Base-by-base conservation (phyloP, 345 rosid genomes). In the Triadica sebifera region DNA sequence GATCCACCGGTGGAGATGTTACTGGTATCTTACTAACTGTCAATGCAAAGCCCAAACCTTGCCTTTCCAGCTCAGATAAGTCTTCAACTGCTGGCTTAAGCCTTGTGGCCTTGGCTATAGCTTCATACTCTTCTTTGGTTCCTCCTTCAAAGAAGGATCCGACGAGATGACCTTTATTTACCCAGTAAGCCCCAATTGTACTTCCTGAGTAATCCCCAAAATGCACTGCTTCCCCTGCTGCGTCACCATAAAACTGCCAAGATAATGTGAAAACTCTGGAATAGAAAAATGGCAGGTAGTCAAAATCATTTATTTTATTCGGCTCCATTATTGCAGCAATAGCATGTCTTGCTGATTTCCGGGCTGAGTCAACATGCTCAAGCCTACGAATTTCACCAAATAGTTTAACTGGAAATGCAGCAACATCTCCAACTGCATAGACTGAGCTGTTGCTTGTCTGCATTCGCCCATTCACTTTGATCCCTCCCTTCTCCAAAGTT, bases 121-220 rank as follows among this genome's bases (percentile, higher is more conserved):
- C 94, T 78, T 93, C 96, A 9, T 91, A 93, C 59, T 95, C 99
- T 84, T 93, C 94, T 82, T 91, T 90, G 19, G 85, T 86, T 56
- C 99, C 98, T 69, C 98, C 99, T 84, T 93, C 99, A 6, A 95
- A 91, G 86, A 95, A 95, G 9, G 97, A 87, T 8, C 99, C 99
- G 29, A 88, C 91, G 2, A 95, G 91, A 50, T 80, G 90, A 61
- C 97, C 96, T 65, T 89, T 88, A 80, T 73, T 91, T 43, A 93
- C 78, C 99, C 99, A 93, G 72, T 93, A 95, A 0, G 96, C 99
- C 24, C 98, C 99, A 65, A 95, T 82, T 4, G 88, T 83, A 34
- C 65, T 83, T 15, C 96, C 96, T 0, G 84, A 77, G 82, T 81
- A 91, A 78, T 95, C 93, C 20, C 98, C 99, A 66, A 86, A 95